Base-by-base conservation (phyloP, 176 grass and related monocot species). In the Alopecurus myosuroides region DNA sequence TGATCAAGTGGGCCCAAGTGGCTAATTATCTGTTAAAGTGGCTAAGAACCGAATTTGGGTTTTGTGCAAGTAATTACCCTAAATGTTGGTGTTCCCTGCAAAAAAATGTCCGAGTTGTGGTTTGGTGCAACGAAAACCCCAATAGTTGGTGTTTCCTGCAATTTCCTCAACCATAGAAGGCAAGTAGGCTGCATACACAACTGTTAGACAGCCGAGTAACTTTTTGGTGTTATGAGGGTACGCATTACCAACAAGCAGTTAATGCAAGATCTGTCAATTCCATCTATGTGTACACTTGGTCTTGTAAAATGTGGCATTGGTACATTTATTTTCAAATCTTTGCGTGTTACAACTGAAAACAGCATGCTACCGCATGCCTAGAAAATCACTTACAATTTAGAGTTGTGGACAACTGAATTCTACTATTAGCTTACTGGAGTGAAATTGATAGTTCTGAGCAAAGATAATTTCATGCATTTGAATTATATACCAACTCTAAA, bases 401-500 rank as follows among this genome's bases (percentile, higher is more conserved):
- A 81, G 46, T 26, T 69, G 12, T 53, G 46, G 5, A 34, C 33
- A 40, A 51, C 26, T 10, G 48, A 80, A 61, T 36, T 35, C 66
- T 37, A 73, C 66, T 37, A 73, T 50, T 58, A 74, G 19, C 44
- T 7, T 25, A 86, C 40, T 29, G 10, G 39, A 86, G 52, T 61
- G 15, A 14, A 80, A 53, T 25, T 84, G 6, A 76, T 70, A 72
- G 61, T 72, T 34, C 53, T 72, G 31, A 62, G 7, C 60, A 25
- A 45, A 23, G 9, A 40, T 34, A 87, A 40, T n/a, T 67, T 23
- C 45, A 37, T 58, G n/a, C 6, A 20, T 64, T 67, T 67, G 19
- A 12, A 72, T 41, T 70, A n/a, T n/a, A n/a, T n/a, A 78, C 19
- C 70, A 87, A 61, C 76, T 51, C 34, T 76, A 5, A 67, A 36